Base-by-base conservation (phyloP, 1,139 yeast genomes). In the Debaryomyces fabryi region DNA sequence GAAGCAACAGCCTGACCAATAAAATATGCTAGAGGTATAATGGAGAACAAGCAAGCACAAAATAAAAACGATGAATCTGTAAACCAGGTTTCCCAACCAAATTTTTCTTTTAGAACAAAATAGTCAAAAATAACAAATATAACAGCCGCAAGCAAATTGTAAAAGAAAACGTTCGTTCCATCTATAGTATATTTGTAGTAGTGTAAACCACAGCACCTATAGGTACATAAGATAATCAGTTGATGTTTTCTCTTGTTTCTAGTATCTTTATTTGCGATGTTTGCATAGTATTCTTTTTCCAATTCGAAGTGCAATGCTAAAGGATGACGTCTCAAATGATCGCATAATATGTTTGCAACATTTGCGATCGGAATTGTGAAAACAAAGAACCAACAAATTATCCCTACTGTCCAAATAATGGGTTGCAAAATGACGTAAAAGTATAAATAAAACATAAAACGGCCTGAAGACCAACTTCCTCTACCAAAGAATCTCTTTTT, bases 1-100 rank as follows among this genome's bases (percentile, higher is more conserved):
- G 98, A 92, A 0, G 99, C 99, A 23, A 93, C 99, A 2, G 98
- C 99, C 67, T 93, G 98, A 3, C 99, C 99, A 59, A 93, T 92
- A 65, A 92, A 93, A 64, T 93, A 93, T 0, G 99, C 99, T 56
- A 93, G 75, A 2, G 99, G 99, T 44, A 93, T 82, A 52, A 93
- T 89, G 1, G 97, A 88, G 46, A 88, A 76, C 52, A 93, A 73
- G 66, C 97, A 88, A 24, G 91, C 72, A 46, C 82, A 74, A 61
- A 93, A 95, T 41, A 91, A 77, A 67, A 80, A 66, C 43, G 83
- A 69, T 1, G 88, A 71, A 55, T 84, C 74, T 0, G 96, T 86
- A 48, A 87, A 62, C 67, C 85, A 69, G 0, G 67, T 50, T 6
- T 78, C 70, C 60, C 79, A 63, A 1, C 72, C 74, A 16, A 86